Base-by-base conservation (phyloP, 805 yeast genomes). In the Myxozyma vanderwaltii region DNA sequence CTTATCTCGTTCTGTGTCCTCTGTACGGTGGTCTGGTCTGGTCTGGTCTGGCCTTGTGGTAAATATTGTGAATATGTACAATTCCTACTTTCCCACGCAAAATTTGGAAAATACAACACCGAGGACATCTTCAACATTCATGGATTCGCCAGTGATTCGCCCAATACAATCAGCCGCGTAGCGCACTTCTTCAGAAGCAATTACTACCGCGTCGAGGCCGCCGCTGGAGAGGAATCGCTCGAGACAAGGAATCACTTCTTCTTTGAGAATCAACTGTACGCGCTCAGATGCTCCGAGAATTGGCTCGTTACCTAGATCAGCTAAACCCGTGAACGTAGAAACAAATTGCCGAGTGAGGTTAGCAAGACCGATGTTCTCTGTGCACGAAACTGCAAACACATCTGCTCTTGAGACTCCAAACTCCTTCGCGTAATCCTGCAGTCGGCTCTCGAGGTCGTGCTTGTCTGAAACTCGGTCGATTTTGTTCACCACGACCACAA, bases 21-120 rank as follows among this genome's bases (percentile, higher is more conserved):
- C 5, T 3, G n/a, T n/a, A n/a, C n/a, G n/a, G n/a, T n/a, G n/a
- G n/a, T n/a, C n/a, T n/a, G n/a, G n/a, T n/a, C n/a, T n/a, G n/a
- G n/a, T n/a, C n/a, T n/a, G n/a, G n/a, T n/a, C n/a, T n/a, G n/a
- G n/a, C n/a, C n/a, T n/a, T n/a, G n/a, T 13, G 13, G 38, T 35
- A 35, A 13, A 13, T 35, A 35, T 35, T 13, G 17, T 8, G 43
- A 38, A 19, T 10, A 10, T n/a, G 17, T 8, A 4, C 43, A n/a
- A n/a, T 21, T 29, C 33, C 65, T 75, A 92, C 72, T 92, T 92
- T 0, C 99, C 99, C 23, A 94, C 90, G 72, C 99, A 94, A 71
- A 94, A 94, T 62, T 84, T 87, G 1, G 96, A 85, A 70, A 94
- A 94, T 0, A 94, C 94, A 1, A 89, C 92, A 0, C 94, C 97